These are phyloP conservation scores for Henckelia pumila DNA, from an alignment of 257 asterid genomes.

Conservation along the genomic window DNA sequence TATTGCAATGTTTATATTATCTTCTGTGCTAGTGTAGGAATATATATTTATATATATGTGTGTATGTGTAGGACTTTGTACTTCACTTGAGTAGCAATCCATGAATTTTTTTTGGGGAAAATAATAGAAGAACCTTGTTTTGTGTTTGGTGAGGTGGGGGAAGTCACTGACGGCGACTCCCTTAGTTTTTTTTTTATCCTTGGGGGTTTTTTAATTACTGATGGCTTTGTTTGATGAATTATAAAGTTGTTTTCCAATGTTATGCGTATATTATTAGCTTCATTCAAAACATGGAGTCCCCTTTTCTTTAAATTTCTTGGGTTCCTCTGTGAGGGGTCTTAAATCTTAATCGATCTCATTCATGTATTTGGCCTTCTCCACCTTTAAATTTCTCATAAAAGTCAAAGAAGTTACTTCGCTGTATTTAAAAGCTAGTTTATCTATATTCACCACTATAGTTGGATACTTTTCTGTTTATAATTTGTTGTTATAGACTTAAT, in stretches of 20 bases:
- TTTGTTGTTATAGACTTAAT: slow-evolving; percentile 20
- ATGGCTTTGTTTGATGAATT: background rate
- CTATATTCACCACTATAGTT: background rate
- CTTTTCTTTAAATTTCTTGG: background rate
- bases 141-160: background rate
- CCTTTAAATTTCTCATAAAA: too few relatives aligned
- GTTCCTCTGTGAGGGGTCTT: slow-evolving; percentile 28
- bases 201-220: background rate
- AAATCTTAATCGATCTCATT: slow-evolving; percentile 28
- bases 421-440: slow-evolving; percentile 2
- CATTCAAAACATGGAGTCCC: background rate
- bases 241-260: background rate
- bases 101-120: too few relatives aligned
- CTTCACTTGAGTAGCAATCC: background rate
- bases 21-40: background rate
- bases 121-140: too few relatives aligned
- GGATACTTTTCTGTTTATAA: slow-evolving; percentile 15
- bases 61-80: background rate
- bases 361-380: slow-evolving; percentile 23
- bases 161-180: background rate
- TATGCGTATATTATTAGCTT: background rate
- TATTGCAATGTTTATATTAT: background rate
- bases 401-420: slow-evolving; percentile 18
- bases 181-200: background rate
- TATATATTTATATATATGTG: too few relatives aligned